Evolutionary conservation across 2,329 filamentous ascomycete species (phyloP), one percentile per base, ranked within the genome.

Genomic region (Rosellinia necatrix): DNA sequence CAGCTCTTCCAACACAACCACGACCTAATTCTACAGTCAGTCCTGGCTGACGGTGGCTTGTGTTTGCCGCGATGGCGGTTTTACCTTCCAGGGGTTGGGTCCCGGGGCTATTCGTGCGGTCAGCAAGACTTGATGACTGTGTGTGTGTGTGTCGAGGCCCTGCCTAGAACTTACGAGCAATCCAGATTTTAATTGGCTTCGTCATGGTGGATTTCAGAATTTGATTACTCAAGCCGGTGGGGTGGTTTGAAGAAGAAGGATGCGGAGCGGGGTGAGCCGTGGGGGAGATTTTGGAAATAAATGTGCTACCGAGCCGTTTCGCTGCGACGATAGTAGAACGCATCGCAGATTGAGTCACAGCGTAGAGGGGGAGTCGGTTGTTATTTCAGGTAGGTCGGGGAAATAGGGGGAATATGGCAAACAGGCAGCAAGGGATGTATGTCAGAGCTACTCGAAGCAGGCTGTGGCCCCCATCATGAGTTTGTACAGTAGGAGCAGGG

Each of bases 1-100:
- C 3, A 70, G 61, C 52, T 68, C 65, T 27, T 68, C 65, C n/a
- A 67, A 50, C 7, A 66, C 48, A 34, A 51, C 17, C 17, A 56
- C 21, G 32, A 40, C 38, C 46, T 55, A 15, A 15, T 12, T 12
- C 15, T 42, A 13, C n/a, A n/a, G n/a, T 42, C 15, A 42, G 38
- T 12, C 13, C 25, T 32, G 21, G 22, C 13, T 15, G 3, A 25
- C 12, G 10, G 8, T 27, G 21, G 9, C 38, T 13, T 19, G 22
- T 17, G 9, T 42, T 15, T 4, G 3, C 2, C 10, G 38, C 15
- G 38, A 25, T 13, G 10, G 38, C 7, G 5, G 6, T 42, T 27
- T 42, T 27, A 42, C 40, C 40, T 43, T 43, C 40, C 40, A 43
- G 19, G 40, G 40, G 21, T 43, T 43, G 1, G 40, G 40, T 43